These are phyloP conservation scores for Leccinum sublutescens DNA, from an alignment of 768 basidiomycete genomes.

Conservation along the genomic window DNA sequence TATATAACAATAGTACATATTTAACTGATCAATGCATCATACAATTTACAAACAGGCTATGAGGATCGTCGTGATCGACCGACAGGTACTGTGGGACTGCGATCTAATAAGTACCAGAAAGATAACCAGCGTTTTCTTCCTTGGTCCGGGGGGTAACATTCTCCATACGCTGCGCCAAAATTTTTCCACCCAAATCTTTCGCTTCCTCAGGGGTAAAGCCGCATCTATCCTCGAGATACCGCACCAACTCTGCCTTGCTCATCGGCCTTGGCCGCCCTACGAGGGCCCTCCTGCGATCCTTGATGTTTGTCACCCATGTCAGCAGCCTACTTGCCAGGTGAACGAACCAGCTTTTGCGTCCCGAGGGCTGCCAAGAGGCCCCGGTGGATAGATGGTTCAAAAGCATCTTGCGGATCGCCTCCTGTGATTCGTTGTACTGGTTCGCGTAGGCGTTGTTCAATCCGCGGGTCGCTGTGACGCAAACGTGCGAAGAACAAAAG, in stretches of 20 bases:
- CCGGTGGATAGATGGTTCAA: conserved; percentile 14
- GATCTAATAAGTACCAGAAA: neutral
- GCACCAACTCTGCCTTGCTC: conserved; percentile 16
- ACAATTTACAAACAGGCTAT: neutral
- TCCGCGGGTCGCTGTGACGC: conserved; percentile 37
- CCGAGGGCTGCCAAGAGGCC: conserved; percentile 21
- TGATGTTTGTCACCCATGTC: conserved; percentile 17
- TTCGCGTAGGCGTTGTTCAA: conserved; percentile 16
- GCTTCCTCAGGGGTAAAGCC: conserved; percentile 14
- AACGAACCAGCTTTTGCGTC: conserved; percentile 20
- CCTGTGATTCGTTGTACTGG: conserved; percentile 34
- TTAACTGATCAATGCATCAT: neutral
- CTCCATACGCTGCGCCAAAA: conserved; percentile 18
- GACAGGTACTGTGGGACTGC: neutral
- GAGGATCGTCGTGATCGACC: neutral
- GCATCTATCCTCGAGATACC: conserved; percentile 17
- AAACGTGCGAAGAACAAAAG: conserved; percentile 34
- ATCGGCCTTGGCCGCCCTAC: neutral
- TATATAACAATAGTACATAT: too few species aligned
- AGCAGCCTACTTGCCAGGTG: conserved; percentile 20
- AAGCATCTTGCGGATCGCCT: conserved; percentile 22
- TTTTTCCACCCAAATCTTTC: conserved; percentile 12
- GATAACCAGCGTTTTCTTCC: neutral
- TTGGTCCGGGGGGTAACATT: conserved; percentile 4
- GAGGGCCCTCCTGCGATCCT: conserved; percentile 1